Conservation (phyloP, 202 grass and related monocot genomes). For the Sporobolus alterniflorus region DNA sequence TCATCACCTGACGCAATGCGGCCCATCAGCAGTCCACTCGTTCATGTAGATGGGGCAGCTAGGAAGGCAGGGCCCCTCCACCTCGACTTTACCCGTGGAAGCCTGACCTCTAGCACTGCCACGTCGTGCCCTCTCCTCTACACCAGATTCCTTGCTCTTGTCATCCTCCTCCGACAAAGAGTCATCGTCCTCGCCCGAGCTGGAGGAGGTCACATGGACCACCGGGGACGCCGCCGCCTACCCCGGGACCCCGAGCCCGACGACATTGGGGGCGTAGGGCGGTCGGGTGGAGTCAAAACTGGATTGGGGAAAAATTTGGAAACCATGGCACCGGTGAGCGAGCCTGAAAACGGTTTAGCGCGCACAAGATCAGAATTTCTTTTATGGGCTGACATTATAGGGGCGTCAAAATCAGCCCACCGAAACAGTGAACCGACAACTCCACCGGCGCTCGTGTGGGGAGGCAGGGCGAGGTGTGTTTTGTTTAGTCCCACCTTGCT, state of each 20-base stretch:
- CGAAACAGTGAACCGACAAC: background rate
- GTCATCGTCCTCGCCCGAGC: background rate
- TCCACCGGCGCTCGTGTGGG: background rate
- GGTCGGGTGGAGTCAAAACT: background rate
- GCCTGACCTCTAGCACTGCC: background rate
- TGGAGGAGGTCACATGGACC: conserved; percentile 22
- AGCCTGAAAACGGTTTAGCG: conserved; percentile 26
- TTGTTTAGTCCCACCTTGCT: conserved; percentile 43
- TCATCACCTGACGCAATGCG: too few species aligned
- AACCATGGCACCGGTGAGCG: background rate
- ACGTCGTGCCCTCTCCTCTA: background rate
- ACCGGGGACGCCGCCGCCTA: background rate
- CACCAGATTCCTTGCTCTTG: conserved; percentile 26
- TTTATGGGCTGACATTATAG: background rate
- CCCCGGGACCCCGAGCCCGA: conserved; percentile 20
- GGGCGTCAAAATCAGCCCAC: background rate
- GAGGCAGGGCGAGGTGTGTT: background rate
- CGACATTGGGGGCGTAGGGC: conserved; percentile 17
- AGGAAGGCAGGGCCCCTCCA: conserved; percentile 36
- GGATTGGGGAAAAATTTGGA: conserved; percentile 20
- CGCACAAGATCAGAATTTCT: background rate
- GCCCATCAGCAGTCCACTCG: too few species aligned
- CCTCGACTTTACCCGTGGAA: conserved; percentile 4
- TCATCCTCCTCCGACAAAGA: conserved; percentile 16
- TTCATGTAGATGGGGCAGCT: background rate